Percentiles rank a stretch among this genome's conserved stretches.
Evolutionary conservation across 495 filamentous ascomycete species (phyloP).

Genomic region (Sordaria brevicollis): DNA sequence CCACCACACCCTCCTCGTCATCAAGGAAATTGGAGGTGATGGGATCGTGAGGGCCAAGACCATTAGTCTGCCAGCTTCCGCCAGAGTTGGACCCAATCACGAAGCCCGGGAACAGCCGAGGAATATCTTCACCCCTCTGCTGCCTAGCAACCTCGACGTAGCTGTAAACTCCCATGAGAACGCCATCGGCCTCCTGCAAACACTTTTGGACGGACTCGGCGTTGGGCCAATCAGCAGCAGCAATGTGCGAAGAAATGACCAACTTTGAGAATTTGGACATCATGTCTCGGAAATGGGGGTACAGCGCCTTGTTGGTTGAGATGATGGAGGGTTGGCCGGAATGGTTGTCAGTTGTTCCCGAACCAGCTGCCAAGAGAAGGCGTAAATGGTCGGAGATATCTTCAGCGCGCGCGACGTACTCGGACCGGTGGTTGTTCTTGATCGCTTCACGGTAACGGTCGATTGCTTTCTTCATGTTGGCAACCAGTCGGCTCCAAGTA

Average conservation of each 20-base stretch:
- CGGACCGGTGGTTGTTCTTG: conserved; percentile 64
- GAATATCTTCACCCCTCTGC: conserved; percentile 81
- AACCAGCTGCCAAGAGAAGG: conserved; percentile 86
- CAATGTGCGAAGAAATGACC: conserved; percentile 96
- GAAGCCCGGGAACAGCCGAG: conserved; percentile 85
- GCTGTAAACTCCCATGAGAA: conserved; percentile 83
- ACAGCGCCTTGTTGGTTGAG: conserved; percentile 88
- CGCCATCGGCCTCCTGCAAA: conserved; percentile 88
- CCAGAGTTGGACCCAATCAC: conserved; percentile 69
- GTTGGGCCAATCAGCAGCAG: conserved; percentile 83
- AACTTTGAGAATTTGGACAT: conserved; percentile 99
- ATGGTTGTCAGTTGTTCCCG: conserved; percentile 94
- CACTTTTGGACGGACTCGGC: conserved; percentile 87
- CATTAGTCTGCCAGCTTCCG: conserved; percentile 92
- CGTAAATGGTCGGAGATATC: conserved; percentile 96
- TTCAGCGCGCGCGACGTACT: conserved; percentile 86
- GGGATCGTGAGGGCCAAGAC: conserved; percentile 55
- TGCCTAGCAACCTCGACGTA: conserved; percentile 92
- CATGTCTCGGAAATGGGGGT: conserved; percentile 97
- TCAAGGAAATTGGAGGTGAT: conserved; percentile 72
- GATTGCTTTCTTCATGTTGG: conserved; percentile 82
- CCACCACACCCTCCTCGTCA: conserved; percentile 65
- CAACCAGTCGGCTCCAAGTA: conserved; percentile 79
- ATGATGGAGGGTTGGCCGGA: conserved; percentile 99
- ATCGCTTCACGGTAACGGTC: conserved; percentile 82